These are phyloP conservation scores for Zhuliangozyma parablackwelliae DNA, from an alignment of 1,139 yeast species.

Conservation along the genomic window DNA sequence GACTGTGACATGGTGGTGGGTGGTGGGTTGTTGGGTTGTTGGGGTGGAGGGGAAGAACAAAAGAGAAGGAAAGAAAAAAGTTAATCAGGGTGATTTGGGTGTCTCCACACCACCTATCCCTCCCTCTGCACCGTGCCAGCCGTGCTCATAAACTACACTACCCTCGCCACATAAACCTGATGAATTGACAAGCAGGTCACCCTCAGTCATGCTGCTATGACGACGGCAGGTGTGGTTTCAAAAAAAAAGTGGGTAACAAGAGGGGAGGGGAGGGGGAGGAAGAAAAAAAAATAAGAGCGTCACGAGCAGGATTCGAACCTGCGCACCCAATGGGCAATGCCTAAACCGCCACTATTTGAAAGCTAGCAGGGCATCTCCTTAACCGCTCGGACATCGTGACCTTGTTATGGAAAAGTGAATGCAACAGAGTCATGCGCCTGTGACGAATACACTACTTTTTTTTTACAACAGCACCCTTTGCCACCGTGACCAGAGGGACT, in stretches of 20 bases:
- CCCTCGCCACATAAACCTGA: too few relatives aligned
- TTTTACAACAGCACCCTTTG: too few relatives aligned
- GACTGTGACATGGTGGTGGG: constrained; percentile 23
- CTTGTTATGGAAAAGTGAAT: not conserved
- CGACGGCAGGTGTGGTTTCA: not conserved
- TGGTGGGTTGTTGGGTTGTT: not conserved
- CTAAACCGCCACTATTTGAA: constrained; percentile 35
- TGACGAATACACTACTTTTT: too few relatives aligned
- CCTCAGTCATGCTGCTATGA: too few relatives aligned
- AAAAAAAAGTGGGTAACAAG: too few relatives aligned
- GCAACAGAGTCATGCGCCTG: too few relatives aligned
- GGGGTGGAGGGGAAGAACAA: not conserved
- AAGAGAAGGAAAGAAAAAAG: not conserved
- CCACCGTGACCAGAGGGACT: too few relatives aligned
- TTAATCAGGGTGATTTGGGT: not conserved
- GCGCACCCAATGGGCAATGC: constrained; percentile 83
- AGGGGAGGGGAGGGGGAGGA: too few relatives aligned
- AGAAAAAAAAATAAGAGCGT: constrained; percentile 44
- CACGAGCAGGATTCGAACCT: constrained; percentile 88
- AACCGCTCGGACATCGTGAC: constrained; percentile 78
- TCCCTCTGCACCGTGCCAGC: not conserved
- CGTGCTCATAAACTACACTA: too few relatives aligned
- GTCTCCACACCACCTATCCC: not conserved
- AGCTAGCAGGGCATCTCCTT: constrained; percentile 80
- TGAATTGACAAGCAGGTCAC: too few relatives aligned